Evolutionary conservation across 2,329 filamentous ascomycete species (phyloP).

Genomic region (Hypoxylon sp.): DNA sequence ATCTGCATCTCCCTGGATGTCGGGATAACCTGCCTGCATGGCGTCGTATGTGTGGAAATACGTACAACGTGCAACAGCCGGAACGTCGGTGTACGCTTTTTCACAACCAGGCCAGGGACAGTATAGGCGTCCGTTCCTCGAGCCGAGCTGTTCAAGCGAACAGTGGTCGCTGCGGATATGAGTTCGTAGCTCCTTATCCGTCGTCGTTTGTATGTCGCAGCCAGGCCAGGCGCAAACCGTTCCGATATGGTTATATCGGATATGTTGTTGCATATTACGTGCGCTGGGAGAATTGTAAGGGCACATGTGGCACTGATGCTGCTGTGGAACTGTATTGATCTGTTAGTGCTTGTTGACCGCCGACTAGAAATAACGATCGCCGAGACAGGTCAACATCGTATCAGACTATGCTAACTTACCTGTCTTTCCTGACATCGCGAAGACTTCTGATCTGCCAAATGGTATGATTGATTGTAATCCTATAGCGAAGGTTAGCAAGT

Average conservation of each 20-base stretch:
- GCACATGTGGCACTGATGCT: background rate
- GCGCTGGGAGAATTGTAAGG: background rate
- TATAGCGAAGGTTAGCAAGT: background rate
- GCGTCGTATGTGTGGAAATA: too few species aligned
- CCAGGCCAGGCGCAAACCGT: background rate
- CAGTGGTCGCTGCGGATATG: background rate
- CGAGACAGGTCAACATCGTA: background rate
- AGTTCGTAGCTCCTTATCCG: background rate
- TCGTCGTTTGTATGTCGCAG: background rate
- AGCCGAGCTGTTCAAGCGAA: background rate
- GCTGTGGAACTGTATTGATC: background rate
- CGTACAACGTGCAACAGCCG: too few species aligned
- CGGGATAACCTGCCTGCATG: too few species aligned
- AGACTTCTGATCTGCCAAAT: background rate
- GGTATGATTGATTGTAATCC: background rate
- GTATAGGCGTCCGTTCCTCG: background rate
- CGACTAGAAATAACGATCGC: background rate
- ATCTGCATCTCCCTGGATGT: too few species aligned
- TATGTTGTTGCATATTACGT: background rate
- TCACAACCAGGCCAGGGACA: too few species aligned
- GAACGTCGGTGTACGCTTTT: too few species aligned
- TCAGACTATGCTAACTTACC: background rate
- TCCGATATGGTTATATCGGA: background rate
- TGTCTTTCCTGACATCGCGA: background rate
- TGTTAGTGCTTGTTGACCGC: background rate